Evolutionary conservation across 2,329 filamentous ascomycete species (phyloP), one percentile per base, ranked within the genome.

Genomic region (Xylariales sp.): DNA sequence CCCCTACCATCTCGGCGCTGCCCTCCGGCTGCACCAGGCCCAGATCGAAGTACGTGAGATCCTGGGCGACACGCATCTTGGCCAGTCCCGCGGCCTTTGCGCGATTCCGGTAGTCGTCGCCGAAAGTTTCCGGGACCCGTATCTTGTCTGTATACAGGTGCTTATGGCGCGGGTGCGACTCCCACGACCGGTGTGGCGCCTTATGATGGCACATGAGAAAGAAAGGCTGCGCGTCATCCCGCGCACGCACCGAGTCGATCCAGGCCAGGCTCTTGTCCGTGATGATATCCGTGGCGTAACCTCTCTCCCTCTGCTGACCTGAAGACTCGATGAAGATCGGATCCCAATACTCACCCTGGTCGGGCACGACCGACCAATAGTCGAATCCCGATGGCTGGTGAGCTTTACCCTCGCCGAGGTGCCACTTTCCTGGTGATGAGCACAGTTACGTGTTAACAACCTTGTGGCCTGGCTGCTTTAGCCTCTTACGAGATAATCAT

Each of bases 181-280:
- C 70, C 72, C 72, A 76, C 12, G 59, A 64, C 4, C 70, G 60
- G 44, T 76, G 72, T 0, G 72, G 72, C 1, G 72, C 72, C 45
- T 76, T 76, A 50, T 76, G 72, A 44, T 76, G 72, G 47, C 70
- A 75, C 72, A 76, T 76, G 29, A 73, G 46, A 47, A 74, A 76
- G 52, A 76, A 76, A 0, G 70, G 70, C 40, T 57, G 57, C 28
- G 58, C 55, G 6, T 57, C 54, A 15, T 61, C 53, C 10, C 53
- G 46, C 2, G 36, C 40, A 23, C 51, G 32, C 23, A 31, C 16
- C 5, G 29, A 31, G 15, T 55, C 48, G 14, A 73, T 62, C 48
- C 59, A 72, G 19, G 63, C 48, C 5, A 75, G 43, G 17, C 57
- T 64, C 50, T 72, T 74, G 40, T 74, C 63, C 0, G 69, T 72